Percentiles rank a stretch among this genome's conserved stretches.
These are phyloP conservation scores for Metschnikowia corniflorae DNA, from an alignment of 805 yeast genomes.

Conservation along the genomic window DNA sequence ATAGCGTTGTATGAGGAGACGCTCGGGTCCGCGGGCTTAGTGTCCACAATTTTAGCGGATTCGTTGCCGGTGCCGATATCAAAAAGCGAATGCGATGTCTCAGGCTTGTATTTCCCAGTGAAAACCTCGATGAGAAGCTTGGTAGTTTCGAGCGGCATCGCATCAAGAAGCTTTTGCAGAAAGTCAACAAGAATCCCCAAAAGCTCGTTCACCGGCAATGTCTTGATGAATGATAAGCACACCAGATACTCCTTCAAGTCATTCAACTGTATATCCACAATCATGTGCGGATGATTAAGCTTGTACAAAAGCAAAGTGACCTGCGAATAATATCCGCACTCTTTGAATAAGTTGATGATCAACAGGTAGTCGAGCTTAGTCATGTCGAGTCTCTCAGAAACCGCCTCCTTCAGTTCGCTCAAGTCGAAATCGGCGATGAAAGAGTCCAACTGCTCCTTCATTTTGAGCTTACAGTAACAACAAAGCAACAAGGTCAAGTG, in stretches of 20 bases:
- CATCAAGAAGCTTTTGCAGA: slow-evolving; percentile 61
- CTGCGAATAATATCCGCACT: slow-evolving; percentile 60
- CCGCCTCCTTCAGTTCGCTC: slow-evolving; percentile 12
- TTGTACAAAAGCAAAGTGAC: slow-evolving; percentile 69
- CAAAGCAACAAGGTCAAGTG: slow-evolving; percentile 79
- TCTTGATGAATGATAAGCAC: slow-evolving; percentile 62
- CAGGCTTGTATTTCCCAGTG: slow-evolving; percentile 74
- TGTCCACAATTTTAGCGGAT: slow-evolving; percentile 5
- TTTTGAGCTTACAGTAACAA: slow-evolving; percentile 73
- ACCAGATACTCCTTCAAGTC: slow-evolving; percentile 59
- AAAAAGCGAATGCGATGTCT: slow-evolving; percentile 11
- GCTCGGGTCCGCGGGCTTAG: slow-evolving; percentile 14
- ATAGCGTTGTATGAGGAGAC: slow-evolving; percentile 17
- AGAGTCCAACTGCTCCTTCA: slow-evolving; percentile 49
- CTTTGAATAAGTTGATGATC: slow-evolving; percentile 67
- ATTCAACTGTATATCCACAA: slow-evolving; percentile 69
- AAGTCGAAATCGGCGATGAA: slow-evolving; percentile 48
- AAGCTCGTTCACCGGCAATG: slow-evolving; percentile 72
- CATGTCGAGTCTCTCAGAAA: slow-evolving; percentile 9
- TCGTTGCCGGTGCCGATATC: not conserved
- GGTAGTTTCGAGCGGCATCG: slow-evolving; percentile 76
- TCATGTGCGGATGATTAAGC: slow-evolving; percentile 67
- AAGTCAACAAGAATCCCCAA: slow-evolving; percentile 64
- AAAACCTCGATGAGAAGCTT: slow-evolving; percentile 79
- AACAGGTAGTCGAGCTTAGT: slow-evolving; percentile 50